A percentile compares a stretch with the other conserved stretches of the same genome.
These are phyloP conservation scores for Neopestalotiopsis sp. DNA, from an alignment of 2,329 filamentous ascomycete species.

Conservation along the genomic window DNA sequence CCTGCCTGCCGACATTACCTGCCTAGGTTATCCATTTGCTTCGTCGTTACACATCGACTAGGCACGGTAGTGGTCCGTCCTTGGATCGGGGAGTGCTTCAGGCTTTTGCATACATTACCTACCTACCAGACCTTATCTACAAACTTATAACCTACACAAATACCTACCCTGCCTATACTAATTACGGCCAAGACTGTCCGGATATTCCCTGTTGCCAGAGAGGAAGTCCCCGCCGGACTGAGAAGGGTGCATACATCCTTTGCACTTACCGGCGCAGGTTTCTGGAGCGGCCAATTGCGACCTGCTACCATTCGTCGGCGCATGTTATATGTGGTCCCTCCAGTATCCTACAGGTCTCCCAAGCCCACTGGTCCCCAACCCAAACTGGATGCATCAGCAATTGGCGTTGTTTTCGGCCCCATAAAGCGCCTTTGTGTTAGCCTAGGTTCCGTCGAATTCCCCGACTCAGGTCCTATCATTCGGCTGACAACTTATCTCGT, in stretches of 20 bases:
- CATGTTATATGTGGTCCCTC: constrained; percentile 2
- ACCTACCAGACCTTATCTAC: not conserved
- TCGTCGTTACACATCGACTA: no score
- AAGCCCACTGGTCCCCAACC: not conserved
- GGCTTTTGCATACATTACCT: not conserved
- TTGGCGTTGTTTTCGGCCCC: constrained; percentile 2
- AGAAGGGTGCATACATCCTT: constrained; percentile 2
- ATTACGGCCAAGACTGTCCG: not conserved
- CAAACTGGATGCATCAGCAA: constrained; percentile 3
- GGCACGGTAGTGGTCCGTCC: no score
- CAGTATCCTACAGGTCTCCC: not conserved
- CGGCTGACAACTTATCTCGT: constrained; percentile 17
- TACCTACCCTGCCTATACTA: not conserved
- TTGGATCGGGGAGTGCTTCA: no score
- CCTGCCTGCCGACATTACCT: not conserved
- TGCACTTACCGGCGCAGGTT: not conserved
- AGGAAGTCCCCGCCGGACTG: constrained; percentile 2
- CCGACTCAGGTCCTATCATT: constrained; percentile 19
- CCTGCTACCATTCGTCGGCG: constrained; percentile 6
- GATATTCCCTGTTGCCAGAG: not conserved
- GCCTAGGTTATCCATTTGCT: not conserved
- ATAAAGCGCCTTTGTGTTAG: constrained; percentile 19
- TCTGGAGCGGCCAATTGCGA: not conserved
- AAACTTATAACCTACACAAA: not conserved
- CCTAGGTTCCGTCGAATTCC: constrained; percentile 14